Percentiles rank a stretch among this genome's conserved stretches.
phyloP scores from a whole-genome alignment of 768 basidiomycete species.

The Chalciporus pseudorubinellus region DNA sequence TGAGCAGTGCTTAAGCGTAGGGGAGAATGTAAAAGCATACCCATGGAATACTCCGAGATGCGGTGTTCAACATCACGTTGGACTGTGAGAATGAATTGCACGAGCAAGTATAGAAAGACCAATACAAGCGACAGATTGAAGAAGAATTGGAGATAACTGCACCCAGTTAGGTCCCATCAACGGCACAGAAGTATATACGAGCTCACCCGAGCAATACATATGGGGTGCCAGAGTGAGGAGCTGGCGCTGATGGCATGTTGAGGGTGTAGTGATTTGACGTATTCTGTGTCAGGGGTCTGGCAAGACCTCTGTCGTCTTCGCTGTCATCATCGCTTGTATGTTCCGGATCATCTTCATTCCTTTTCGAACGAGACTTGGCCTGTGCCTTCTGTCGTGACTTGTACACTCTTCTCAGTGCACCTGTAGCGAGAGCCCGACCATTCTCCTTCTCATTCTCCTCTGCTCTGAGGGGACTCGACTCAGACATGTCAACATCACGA shows the following conservation, averaged over 20 bases:
- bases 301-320: conserved; percentile 44
- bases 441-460: conserved; percentile 42
- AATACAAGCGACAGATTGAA: conserved; percentile 86
- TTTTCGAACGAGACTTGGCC: conserved; percentile 26
- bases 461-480: conserved; percentile 57
- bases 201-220: conserved; percentile 83
- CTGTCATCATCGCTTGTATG: conserved; percentile 45
- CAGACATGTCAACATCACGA: conserved; percentile 74
- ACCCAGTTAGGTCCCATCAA: conserved; percentile 16
- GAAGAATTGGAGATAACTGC: conserved; percentile 89
- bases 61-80: conserved; percentile 87
- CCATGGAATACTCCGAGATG: conserved; percentile 85
- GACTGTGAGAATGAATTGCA: conserved; percentile 87
- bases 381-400: conserved; percentile 55
- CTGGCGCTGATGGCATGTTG: conserved; percentile 65
- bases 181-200: conserved; percentile 1
- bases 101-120: conserved; percentile 78
- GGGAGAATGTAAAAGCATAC: conserved; percentile 38
- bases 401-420: conserved; percentile 64
- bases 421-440: conserved; percentile 55
- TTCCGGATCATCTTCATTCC: conserved; percentile 27
- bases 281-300: conserved; percentile 44
- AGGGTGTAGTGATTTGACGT: conserved; percentile 82
- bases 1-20: conserved; percentile 20
- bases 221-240: conserved; percentile 62